phyloP scores from a whole-genome alignment of 169 alveolate species.

The Babesia microti region DNA sequence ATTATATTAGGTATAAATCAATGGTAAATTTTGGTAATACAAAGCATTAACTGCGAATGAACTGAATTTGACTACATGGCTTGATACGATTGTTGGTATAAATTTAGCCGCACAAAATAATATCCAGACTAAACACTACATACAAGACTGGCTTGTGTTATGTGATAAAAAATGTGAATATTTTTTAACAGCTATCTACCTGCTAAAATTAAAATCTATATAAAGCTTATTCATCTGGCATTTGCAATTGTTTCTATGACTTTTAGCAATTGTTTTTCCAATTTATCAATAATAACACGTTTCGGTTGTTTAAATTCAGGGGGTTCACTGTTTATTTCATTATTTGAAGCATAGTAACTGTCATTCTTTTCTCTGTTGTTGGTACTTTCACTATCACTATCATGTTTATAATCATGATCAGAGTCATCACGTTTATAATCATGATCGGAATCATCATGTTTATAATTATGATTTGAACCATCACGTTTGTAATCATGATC shows the following conservation, averaged over 20 bases:
- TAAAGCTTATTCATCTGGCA: too few species aligned
- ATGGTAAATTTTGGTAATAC: not conserved
- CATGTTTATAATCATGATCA: conserved; percentile 2
- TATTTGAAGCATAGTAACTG: not conserved
- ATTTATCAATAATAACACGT: conserved; percentile 2
- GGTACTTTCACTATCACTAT: conserved; percentile 1
- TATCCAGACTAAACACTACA: too few species aligned
- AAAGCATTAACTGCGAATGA: not conserved
- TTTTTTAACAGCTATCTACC: too few species aligned
- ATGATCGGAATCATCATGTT: not conserved
- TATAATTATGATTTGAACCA: not conserved
- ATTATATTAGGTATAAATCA: not conserved
- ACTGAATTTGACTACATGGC: conserved; percentile 8
- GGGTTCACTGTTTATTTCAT: not conserved
- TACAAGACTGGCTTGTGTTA: too few species aligned
- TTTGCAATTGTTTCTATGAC: too few species aligned
- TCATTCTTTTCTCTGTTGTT: not conserved
- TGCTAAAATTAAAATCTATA: too few species aligned
- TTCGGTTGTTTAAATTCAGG: not conserved
- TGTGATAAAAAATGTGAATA: too few species aligned
- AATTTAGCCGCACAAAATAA: too few species aligned
- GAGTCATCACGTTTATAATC: not conserved
- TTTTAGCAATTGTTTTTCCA: too few species aligned
- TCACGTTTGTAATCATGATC: not conserved
- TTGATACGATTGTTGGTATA: conserved; percentile 5